Evolutionary conservation across 2,329 filamentous ascomycete species (phyloP).

Genomic region (Penicillium freii): DNA sequence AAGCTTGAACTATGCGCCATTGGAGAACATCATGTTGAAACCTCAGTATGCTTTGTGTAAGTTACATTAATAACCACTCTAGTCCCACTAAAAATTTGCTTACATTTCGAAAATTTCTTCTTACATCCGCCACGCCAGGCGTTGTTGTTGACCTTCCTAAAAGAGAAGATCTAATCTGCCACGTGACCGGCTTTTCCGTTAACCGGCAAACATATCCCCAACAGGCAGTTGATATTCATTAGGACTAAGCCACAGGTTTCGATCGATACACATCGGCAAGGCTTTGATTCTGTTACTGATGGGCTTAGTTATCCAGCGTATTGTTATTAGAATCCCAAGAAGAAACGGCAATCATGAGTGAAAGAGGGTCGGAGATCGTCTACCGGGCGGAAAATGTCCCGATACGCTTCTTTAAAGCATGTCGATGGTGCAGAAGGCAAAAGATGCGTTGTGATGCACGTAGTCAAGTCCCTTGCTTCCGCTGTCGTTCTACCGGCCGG

Average conservation of each 20-base stretch:
- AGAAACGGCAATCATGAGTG: conserved; percentile 22
- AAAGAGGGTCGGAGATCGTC: conserved; percentile 29
- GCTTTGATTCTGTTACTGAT: background rate
- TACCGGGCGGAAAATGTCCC: conserved; percentile 32
- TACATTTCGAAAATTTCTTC: background rate
- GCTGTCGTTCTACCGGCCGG: conserved; percentile 33
- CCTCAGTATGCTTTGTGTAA: no score
- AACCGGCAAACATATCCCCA: conserved; percentile 3
- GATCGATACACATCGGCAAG: background rate
- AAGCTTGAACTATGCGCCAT: no score
- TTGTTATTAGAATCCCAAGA: background rate
- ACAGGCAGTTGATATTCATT: background rate
- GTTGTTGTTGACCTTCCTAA: conserved; percentile 3
- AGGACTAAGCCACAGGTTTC: background rate
- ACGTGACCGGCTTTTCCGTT: conserved; percentile 16
- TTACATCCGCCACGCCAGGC: background rate
- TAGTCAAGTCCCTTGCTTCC: conserved; percentile 36
- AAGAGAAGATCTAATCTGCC: background rate
- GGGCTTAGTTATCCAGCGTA: no score
- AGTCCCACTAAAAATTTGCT: no score
- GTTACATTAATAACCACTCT: no score
- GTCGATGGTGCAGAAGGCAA: conserved; percentile 36
- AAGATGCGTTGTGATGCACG: conserved; percentile 40
- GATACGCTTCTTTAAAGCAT: conserved; percentile 37
- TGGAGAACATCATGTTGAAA: no score